A percentile compares a stretch with the other conserved stretches of the same genome.
Evolutionary conservation across 306 rosid species (phyloP).

Genomic region (Vicia villosa): DNA sequence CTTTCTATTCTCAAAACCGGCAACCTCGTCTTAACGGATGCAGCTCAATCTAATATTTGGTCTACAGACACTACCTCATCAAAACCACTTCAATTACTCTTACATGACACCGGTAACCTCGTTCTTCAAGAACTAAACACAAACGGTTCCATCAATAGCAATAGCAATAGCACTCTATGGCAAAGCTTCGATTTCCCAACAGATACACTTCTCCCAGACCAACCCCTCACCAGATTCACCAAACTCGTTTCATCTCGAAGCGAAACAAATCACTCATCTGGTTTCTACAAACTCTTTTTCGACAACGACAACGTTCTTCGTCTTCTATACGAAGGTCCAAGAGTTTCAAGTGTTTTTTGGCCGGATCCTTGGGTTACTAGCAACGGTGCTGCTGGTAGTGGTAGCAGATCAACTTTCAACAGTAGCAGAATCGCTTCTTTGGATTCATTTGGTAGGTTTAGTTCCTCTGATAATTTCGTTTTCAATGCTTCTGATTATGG

Average conservation of each 20-base stretch:
- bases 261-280: neutral
- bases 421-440: neutral
- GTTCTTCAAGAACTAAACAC: conserved; percentile 2
- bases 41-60: conserved; percentile 3
- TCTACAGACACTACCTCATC: neutral
- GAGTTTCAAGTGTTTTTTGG: conserved; percentile 23
- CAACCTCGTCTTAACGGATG: conserved; percentile 1
- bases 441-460: neutral
- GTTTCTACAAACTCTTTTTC: conserved; percentile 15
- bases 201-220: conserved; percentile 2
- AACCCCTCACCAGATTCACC: neutral
- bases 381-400: conserved; percentile 14
- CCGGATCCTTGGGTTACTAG: conserved; percentile 17
- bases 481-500: neutral
- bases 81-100: neutral
- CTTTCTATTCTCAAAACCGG: conserved; percentile 16
- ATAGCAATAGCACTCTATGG: neutral
- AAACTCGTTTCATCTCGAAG: conserved; percentile 20
- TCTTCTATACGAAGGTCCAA: conserved; percentile 13
- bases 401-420: conserved; percentile 11
- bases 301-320: conserved; percentile 1
- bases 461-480: conserved; percentile 10
- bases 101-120: neutral
- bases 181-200: conserved; percentile 32
- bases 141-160: neutral